Base-by-base conservation (phyloP, 2,329 filamentous ascomycete genomes). In the Pseudogymnoascus sp. region DNA sequence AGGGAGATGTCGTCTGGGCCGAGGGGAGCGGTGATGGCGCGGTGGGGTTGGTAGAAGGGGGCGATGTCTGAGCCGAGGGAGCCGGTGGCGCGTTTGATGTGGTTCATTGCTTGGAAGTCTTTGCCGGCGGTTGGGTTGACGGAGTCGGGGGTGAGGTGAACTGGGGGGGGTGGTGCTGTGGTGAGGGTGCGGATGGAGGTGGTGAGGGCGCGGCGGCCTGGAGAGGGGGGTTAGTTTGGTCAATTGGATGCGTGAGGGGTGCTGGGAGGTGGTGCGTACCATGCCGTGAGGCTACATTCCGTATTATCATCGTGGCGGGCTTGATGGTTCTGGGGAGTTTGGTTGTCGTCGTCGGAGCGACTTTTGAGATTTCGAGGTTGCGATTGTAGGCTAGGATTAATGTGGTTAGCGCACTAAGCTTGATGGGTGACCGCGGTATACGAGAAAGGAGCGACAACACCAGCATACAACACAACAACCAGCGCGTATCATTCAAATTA, bases 1-100 rank as follows among this genome's bases (percentile, higher is more conserved):
- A 99, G 85, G 58, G 92, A 92, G 65, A 97, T 84, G 71, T 97
- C 89, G 73, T 87, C 81, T 23, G 91, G 88, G 39, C 77, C 77
- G 1, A 92, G 92, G 3, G 94, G 92, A 72, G 91, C 82, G 63
- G 77, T 79, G 66, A 92, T 78, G 62, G 95, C 78, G 62, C 84
- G 78, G 67, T 83, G 80, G 3, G 89, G 88, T 64, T 82, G 75
- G 76, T 93, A 92, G 64, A 82, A 80, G 42, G 78, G 77, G 62
- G 78, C 72, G 7, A 84, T 73, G 1, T 68, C 33, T 6, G 82
- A 78, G 6, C 84, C 84, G 2, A 85, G 67, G n/a, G 67, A 72
- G 11, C 74, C 70, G 5, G 83, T 82, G 59, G 75, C 70, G 49
- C 71, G 70, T 68, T 80, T 78, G 67, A 84, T 75, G 66, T 64